Evolutionary conservation across 2,329 filamentous ascomycete genomes (phyloP).

Genomic region (Drechslerella dactyloides): DNA sequence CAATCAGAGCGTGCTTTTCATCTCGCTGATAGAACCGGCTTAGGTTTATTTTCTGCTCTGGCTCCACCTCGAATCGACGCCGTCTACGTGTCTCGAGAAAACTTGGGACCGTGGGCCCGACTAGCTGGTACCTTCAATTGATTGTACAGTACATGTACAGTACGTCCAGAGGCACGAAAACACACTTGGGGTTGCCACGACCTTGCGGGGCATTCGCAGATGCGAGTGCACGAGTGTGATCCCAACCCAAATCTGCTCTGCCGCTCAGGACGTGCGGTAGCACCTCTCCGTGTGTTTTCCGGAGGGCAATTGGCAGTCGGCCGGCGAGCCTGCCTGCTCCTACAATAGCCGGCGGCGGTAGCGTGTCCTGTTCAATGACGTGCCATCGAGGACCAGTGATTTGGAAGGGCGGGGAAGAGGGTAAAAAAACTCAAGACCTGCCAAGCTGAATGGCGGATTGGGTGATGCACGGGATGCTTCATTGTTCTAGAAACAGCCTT

Average conservation of each 20-base stretch:
- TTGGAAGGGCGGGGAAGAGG: conserved; percentile 3
- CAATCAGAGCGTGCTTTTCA: neutral
- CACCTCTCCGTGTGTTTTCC: neutral
- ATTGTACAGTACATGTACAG: neutral
- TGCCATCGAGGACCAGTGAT: neutral
- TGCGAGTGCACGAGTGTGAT: neutral
- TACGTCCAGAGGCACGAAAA: neutral
- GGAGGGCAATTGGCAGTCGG: neutral
- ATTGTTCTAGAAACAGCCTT: conserved; percentile 12
- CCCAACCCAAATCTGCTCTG: conserved; percentile 10
- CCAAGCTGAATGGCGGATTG: neutral
- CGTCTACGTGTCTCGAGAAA: conserved; percentile 45
- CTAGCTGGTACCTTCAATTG: neutral
- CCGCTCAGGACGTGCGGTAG: too few species aligned
- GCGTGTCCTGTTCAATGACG: neutral
- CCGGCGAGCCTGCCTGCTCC: neutral
- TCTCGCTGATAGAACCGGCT: conserved; percentile 10
- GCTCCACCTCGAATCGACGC: conserved; percentile 33
- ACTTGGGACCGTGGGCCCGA: conserved; percentile 2
- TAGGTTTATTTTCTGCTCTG: neutral
- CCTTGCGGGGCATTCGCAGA: conserved; percentile 22
- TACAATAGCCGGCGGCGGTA: neutral
- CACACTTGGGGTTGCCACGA: conserved; percentile 28
- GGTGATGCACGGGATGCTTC: neutral
- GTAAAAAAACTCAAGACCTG: neutral